Evolutionary conservation across 352 stramenopile genomes (phyloP).

Genomic region (Phytophthora kernoviae): DNA sequence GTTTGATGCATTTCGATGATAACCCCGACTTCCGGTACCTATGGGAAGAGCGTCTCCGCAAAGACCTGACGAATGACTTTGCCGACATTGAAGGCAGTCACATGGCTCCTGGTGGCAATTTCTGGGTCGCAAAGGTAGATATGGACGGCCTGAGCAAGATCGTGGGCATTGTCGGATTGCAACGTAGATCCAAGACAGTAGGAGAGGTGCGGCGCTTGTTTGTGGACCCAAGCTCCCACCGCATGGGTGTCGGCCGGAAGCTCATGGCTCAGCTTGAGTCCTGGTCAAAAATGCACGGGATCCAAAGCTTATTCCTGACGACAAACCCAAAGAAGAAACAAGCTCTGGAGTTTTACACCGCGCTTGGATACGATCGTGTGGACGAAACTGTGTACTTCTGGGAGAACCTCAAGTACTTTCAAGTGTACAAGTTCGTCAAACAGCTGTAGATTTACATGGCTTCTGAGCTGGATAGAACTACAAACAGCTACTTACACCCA

Average conservation of each 20-base stretch:
- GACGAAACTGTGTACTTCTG: conserved; percentile 14
- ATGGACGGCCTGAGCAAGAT: conserved; percentile 8
- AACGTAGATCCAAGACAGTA: conserved; percentile 14
- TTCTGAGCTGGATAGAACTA: background rate
- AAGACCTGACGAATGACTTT: conserved; percentile 21
- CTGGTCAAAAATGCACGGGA: conserved; percentile 20
- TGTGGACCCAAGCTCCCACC: conserved; percentile 27
- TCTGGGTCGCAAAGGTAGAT: conserved; percentile 26
- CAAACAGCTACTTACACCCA: background rate
- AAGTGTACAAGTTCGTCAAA: conserved; percentile 25
- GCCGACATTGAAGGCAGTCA: conserved; percentile 26
- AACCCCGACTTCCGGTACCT: conserved; percentile 21
- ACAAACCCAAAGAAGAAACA: conserved; percentile 18
- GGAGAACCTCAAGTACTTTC: conserved; percentile 21
- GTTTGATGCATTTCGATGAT: conserved; percentile 11
- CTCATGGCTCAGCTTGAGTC: conserved; percentile 18
- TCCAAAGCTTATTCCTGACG: conserved; percentile 25
- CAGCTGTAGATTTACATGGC: conserved; percentile 12
- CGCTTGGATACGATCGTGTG: conserved; percentile 22
- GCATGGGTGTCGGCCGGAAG: conserved; percentile 26
- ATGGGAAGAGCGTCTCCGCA: conserved; percentile 25
- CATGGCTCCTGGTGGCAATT: conserved; percentile 26
- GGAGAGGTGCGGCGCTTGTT: conserved; percentile 34
- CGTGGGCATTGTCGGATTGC: conserved; percentile 30
- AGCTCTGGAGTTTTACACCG: conserved; percentile 22